phyloP scores from a whole-genome alignment of 352 stramenopile genomes.

The Pythium rishiriense region DNA sequence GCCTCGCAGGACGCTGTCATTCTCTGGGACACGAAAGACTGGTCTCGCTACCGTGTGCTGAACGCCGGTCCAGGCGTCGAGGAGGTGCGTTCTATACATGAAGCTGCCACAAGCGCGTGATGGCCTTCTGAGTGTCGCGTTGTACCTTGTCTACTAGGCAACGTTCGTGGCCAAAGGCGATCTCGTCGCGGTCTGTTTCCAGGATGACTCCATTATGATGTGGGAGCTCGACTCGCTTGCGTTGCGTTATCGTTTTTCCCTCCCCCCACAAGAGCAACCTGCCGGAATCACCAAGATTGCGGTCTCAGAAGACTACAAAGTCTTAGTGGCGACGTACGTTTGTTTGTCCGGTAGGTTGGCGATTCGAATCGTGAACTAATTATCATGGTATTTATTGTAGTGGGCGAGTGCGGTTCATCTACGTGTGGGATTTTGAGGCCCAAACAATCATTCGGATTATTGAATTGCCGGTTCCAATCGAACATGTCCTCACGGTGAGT shows the following conservation, averaged over 20 bases:
- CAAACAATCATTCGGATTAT: slow-evolving; percentile 87
- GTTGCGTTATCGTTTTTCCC: slow-evolving; percentile 67
- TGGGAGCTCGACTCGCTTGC: slow-evolving; percentile 78
- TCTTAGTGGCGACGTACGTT: slow-evolving; percentile 73
- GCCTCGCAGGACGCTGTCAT: slow-evolving; percentile 79
- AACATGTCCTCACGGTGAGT: slow-evolving; percentile 62
- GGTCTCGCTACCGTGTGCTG: slow-evolving; percentile 77
- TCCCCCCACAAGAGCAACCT: slow-evolving; percentile 65
- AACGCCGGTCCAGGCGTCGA: slow-evolving; percentile 74
- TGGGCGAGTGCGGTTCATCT: slow-evolving; percentile 73
- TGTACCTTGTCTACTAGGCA: slow-evolving; percentile 24
- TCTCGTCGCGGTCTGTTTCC: slow-evolving; percentile 79
- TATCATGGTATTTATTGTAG: slow-evolving; percentile 30
- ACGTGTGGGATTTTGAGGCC: slow-evolving; percentile 83
- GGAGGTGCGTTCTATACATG: slow-evolving; percentile 22
- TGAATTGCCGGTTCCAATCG: slow-evolving; percentile 70
- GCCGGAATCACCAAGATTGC: slow-evolving; percentile 62
- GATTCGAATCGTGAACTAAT: not conserved
- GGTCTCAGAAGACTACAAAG: slow-evolving; percentile 74
- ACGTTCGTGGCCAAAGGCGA: slow-evolving; percentile 60
- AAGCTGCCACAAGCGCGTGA: no score
- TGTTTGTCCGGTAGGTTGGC: not conserved
- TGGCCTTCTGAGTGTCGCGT: no score
- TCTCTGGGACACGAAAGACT: slow-evolving; percentile 84
- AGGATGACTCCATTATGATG: slow-evolving; percentile 87